phyloP scores from a whole-genome alignment of 306 rosid genomes.

The Vigna reflexopilosa region DNA sequence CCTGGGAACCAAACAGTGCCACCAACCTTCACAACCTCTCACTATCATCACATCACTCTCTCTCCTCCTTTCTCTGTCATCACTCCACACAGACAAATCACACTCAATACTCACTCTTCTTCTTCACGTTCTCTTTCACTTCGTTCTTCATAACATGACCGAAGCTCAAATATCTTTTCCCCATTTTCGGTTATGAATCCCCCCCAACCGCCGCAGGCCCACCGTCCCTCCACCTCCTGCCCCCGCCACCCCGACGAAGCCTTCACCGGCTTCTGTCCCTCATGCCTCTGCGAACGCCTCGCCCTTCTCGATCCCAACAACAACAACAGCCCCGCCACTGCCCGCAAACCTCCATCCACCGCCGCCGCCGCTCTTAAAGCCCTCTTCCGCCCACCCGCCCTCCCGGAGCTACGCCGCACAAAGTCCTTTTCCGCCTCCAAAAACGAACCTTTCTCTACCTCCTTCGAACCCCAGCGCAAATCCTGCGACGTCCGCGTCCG shows the following conservation, averaged over 20 bases:
- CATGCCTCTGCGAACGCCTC: slow-evolving; percentile 97
- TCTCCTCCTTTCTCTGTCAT: slow-evolving; percentile 26
- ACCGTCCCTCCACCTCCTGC: slow-evolving; percentile 77
- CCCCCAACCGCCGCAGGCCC: slow-evolving; percentile 55
- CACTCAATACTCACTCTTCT: background rate
- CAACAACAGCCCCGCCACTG: slow-evolving; percentile 56
- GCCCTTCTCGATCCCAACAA: slow-evolving; percentile 69
- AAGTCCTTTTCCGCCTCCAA: slow-evolving; percentile 91
- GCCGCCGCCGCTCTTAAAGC: slow-evolving; percentile 88
- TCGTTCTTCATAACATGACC: slow-evolving; percentile 63
- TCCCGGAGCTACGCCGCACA: slow-evolving; percentile 89
- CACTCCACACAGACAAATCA: slow-evolving; percentile 23
- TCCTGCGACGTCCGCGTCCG: slow-evolving; percentile 93
- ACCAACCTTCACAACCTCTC: slow-evolving; percentile 19
- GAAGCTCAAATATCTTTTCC: slow-evolving; percentile 41
- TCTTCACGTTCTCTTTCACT: background rate
- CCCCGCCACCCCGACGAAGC: slow-evolving; percentile 81
- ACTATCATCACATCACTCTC: slow-evolving; percentile 21
- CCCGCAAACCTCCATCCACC: slow-evolving; percentile 62
- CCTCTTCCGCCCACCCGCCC: slow-evolving; percentile 64
- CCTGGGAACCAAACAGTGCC: slow-evolving; percentile 21
- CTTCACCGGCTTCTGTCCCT: slow-evolving; percentile 95
- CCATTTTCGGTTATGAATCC: slow-evolving; percentile 78
- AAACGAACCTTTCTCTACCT: slow-evolving; percentile 76
- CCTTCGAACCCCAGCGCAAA: slow-evolving; percentile 86